Evolutionary conservation across 495 filamentous ascomycete genomes (phyloP).

Genomic region (Aspergillus cavernicola): DNA sequence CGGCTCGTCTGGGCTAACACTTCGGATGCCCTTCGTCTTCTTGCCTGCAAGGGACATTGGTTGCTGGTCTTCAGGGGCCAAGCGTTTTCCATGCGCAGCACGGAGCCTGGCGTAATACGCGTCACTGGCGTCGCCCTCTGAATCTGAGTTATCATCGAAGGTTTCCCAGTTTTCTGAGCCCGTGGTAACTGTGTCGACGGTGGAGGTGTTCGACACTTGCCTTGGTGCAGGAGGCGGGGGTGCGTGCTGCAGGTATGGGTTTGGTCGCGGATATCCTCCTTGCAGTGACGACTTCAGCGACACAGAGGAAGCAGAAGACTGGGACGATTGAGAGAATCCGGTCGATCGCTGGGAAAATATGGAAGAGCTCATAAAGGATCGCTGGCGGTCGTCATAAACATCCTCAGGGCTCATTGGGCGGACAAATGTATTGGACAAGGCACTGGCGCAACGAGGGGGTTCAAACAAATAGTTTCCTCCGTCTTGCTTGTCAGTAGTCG

Average conservation of each 20-base stretch:
- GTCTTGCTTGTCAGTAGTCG: conserved; percentile 66
- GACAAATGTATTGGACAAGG: conserved; percentile 62
- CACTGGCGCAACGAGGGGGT: conserved; percentile 61
- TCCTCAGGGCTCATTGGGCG: conserved; percentile 80
- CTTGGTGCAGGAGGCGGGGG: conserved; percentile 51
- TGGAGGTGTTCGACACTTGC: conserved; percentile 70
- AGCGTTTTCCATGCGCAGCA: conserved; percentile 60
- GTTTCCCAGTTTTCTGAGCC: conserved; percentile 97
- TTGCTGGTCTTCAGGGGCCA: conserved; percentile 58
- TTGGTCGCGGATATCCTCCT: conserved; percentile 33
- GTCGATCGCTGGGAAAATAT: conserved; percentile 42
- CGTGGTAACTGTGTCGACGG: conserved; percentile 58
- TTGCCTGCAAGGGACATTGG: conserved; percentile 47
- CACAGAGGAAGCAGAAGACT: conserved; percentile 35
- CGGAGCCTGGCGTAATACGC: conserved; percentile 73
- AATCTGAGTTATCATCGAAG: conserved; percentile 73
- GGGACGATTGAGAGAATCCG: conserved; percentile 39
- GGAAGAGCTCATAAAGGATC: conserved; percentile 47
- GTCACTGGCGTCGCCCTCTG: conserved; percentile 69
- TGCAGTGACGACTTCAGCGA: conserved; percentile 38
- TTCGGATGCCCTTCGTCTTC: conserved; percentile 51
- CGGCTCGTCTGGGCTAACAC: conserved; percentile 41
- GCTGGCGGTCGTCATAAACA: conserved; percentile 70
- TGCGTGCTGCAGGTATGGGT: conserved; percentile 41
- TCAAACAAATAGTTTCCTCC: conserved; percentile 56